Evolutionary conservation across 2,329 filamentous ascomycete genomes (phyloP).

Genomic region (Neurospora sp.): DNA sequence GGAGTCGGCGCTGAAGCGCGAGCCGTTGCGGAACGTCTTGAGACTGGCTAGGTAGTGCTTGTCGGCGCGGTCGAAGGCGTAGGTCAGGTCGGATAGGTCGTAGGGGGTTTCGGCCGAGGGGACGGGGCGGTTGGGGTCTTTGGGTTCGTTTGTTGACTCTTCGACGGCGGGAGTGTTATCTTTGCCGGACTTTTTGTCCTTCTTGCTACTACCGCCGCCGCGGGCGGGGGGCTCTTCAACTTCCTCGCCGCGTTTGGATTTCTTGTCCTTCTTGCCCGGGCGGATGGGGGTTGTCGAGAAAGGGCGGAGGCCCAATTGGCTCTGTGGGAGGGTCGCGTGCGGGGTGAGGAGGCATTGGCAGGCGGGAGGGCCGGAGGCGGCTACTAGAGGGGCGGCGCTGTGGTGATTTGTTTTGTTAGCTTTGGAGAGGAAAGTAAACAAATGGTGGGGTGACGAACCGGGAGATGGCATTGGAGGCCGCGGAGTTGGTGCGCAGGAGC

Average conservation of each 20-base stretch:
- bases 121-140: slow-evolving; percentile 12
- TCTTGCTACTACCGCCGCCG: not conserved
- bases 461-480: not conserved
- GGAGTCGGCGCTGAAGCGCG: slow-evolving; percentile 41
- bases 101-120: slow-evolving; percentile 34
- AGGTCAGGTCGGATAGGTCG: slow-evolving; percentile 38
- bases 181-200: not conserved
- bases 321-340: not conserved
- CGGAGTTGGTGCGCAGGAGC: slow-evolving; percentile 10
- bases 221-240: not conserved
- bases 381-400: not conserved
- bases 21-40: slow-evolving; percentile 34
- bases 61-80: slow-evolving; percentile 31
- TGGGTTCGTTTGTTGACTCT: not conserved
- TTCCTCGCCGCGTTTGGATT: not conserved
- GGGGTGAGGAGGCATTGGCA: not conserved
- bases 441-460: slow-evolving; percentile 9
- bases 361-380: not conserved
- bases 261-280: slow-evolving; percentile 2
- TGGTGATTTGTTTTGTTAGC: not conserved
- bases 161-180: not conserved
- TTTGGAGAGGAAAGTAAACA: not conserved
- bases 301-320: not conserved
- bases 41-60: slow-evolving; percentile 31
- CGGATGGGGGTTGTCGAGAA: slow-evolving; percentile 9